Base-by-base conservation (phyloP, 1,139 yeast genomes). In the Geotrichum carabidarum region DNA sequence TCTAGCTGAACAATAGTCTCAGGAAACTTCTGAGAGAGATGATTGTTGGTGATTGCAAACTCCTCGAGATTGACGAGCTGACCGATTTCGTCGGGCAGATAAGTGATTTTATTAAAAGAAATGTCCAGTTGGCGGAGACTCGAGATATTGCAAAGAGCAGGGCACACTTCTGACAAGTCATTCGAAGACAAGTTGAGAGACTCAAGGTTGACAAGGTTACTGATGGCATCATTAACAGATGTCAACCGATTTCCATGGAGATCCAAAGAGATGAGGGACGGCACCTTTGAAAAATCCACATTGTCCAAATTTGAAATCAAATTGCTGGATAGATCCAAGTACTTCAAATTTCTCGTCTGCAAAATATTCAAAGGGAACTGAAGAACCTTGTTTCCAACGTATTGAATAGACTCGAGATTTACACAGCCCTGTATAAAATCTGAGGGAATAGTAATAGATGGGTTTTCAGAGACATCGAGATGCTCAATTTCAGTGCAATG, bases 371-470 rank as follows among this genome's bases (percentile, higher is more conserved):
- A 68, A 1, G 97, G 97, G 65, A 91, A 86, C 53, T 75, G 78
- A 8, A 84, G 80, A 15, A 88, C 81, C 55, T 95, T 86, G 63
- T 88, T 86, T 58, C 82, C 77, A 1, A 88, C 81, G 73, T 83
- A 88, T 53, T 82, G 78, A 57, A 90, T 76, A 55, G 81, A 79
- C 35, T 80, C 78, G 61, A 91, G 74, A 63, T 86, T 86, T 50
- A 81, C 78, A 62, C 96, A 86, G 32, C 88, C 82, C 66, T 89
- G 95, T 62, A 90, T 83, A 66, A 90, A 90, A 67, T 90, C 96
- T 56, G 82, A 72, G 0, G 97, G 96, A 36, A 91, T 74, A 57
- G 83, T 81, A 53, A 91, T 84, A 22, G 95, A 85, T 6, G 96
- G 95, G 67, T 91, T 91, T 59, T 86, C 83, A 0, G 95, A 86